Percentiles rank a stretch among this genome's conserved stretches.
Evolutionary conservation across 192 early-diverging fungal genomes (phyloP).

Genomic region (Coemansia guatemalensis): DNA sequence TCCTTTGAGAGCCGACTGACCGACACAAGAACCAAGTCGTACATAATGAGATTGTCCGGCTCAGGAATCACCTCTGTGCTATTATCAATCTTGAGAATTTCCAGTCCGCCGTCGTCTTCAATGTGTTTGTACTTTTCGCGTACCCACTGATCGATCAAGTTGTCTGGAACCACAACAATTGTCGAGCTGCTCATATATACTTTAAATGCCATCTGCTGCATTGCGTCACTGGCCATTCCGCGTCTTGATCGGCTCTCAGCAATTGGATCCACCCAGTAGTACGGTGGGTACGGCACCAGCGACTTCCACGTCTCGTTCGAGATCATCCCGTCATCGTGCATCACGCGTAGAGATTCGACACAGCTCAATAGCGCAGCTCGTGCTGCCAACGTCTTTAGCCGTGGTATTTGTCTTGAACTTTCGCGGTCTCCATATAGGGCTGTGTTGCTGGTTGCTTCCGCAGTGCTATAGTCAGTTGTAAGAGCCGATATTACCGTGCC

Average conservation of each 20-base stretch:
- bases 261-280: slow-evolving; percentile 55
- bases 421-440: background rate
- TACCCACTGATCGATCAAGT: slow-evolving; percentile 73
- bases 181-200: slow-evolving; percentile 66
- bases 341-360: slow-evolving; percentile 47
- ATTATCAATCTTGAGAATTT: slow-evolving; percentile 58
- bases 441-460: background rate
- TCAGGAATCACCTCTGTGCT: slow-evolving; percentile 52
- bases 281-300: slow-evolving; percentile 56
- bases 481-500: slow-evolving; percentile 40
- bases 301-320: slow-evolving; percentile 24
- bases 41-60: slow-evolving; percentile 55
- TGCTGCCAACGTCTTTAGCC: slow-evolving; percentile 52
- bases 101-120: slow-evolving; percentile 28
- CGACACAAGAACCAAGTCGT: slow-evolving; percentile 73
- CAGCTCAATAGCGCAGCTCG: slow-evolving; percentile 46
- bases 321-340: slow-evolving; percentile 53
- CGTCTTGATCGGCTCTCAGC: slow-evolving; percentile 21
- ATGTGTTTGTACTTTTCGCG: slow-evolving; percentile 73
- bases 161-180: slow-evolving; percentile 77
- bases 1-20: slow-evolving; percentile 65
- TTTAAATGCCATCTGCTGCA: slow-evolving; percentile 31
- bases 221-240: slow-evolving; percentile 5
- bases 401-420: slow-evolving; percentile 9
- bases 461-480: slow-evolving; percentile 15